phyloP scores from a whole-genome alignment of 345 rosid genomes.

The Excoecaria cochinchinensis region DNA sequence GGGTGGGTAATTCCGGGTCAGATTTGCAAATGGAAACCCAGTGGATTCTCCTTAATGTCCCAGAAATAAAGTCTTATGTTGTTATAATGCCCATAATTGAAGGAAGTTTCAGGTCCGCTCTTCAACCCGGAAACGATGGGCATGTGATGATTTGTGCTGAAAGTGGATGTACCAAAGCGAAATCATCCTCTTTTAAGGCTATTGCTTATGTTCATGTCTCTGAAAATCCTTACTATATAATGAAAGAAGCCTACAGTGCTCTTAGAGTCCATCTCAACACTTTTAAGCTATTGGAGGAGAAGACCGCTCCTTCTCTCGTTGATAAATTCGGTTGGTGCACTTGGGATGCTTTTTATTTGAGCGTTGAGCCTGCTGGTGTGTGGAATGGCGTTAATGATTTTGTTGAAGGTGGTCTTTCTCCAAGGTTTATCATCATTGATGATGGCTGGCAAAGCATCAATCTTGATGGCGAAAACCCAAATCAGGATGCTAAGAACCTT shows the following conservation, averaged over 20 bases:
- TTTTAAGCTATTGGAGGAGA: slow-evolving; percentile 81
- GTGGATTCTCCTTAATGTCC: slow-evolving; percentile 66
- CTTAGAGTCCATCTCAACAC: slow-evolving; percentile 73
- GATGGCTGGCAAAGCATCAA: slow-evolving; percentile 88
- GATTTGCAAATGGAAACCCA: slow-evolving; percentile 83
- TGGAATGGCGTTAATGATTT: slow-evolving; percentile 81
- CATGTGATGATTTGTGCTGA: slow-evolving; percentile 60
- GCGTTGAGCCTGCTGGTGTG: slow-evolving; percentile 70
- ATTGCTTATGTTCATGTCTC: slow-evolving; percentile 75
- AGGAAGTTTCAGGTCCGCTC: slow-evolving; percentile 64
- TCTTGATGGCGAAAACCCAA: slow-evolving; percentile 45
- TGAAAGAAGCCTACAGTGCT: slow-evolving; percentile 74
- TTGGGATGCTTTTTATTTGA: slow-evolving; percentile 89
- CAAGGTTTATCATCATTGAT: slow-evolving; percentile 80
- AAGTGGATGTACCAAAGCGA: slow-evolving; percentile 59
- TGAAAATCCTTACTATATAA: slow-evolving; percentile 66
- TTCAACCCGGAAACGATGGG: slow-evolving; percentile 58
- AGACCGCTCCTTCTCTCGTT: slow-evolving; percentile 46
- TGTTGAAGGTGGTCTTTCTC: slow-evolving; percentile 54
- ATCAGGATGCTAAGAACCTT: slow-evolving; percentile 52
- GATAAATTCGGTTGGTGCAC: slow-evolving; percentile 98
- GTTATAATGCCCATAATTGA: slow-evolving; percentile 66
- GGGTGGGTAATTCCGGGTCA: slow-evolving; percentile 75
- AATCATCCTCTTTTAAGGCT: slow-evolving; percentile 51
- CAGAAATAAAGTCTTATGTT: slow-evolving; percentile 55